Evolutionary conservation across 805 yeast genomes (phyloP).

Genomic region (Kuraishia hungarica): DNA sequence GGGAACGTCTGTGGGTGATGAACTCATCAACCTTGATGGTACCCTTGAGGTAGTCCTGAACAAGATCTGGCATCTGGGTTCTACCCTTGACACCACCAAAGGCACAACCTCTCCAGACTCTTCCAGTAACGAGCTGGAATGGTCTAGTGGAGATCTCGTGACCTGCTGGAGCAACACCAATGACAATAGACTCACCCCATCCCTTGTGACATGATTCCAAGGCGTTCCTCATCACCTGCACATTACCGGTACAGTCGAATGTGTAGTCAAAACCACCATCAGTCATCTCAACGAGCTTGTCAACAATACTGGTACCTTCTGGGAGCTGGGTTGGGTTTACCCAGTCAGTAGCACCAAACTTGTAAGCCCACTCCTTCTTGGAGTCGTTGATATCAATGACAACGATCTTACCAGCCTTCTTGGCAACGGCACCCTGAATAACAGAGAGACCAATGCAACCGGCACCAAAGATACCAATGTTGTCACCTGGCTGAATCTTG

Average conservation of each 20-base stretch:
- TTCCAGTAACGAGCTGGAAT: conserved; percentile 97
- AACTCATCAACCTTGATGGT: conserved; percentile 86
- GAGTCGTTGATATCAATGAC: conserved; percentile 82
- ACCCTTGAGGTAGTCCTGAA: conserved; percentile 77
- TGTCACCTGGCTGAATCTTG: conserved; percentile 82
- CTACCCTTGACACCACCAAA: conserved; percentile 99
- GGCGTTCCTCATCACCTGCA: conserved; percentile 90
- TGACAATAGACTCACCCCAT: conserved; percentile 93
- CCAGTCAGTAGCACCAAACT: conserved; percentile 95
- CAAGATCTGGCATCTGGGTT: conserved; percentile 85
- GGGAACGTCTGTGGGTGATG: conserved; percentile 81
- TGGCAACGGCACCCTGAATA: conserved; percentile 85
- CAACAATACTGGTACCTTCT: conserved; percentile 70
- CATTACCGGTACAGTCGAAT: conserved; percentile 98
- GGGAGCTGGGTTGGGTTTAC: conserved; percentile 75
- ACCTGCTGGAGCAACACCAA: conserved; percentile 99
- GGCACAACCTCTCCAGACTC: conserved; percentile 99
- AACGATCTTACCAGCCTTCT: conserved; percentile 74
- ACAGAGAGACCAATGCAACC: conserved; percentile 97
- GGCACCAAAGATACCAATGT: conserved; percentile 94
- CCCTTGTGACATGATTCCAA: conserved; percentile 98
- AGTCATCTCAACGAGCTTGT: conserved; percentile 76
- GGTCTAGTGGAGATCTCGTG: conserved; percentile 95
- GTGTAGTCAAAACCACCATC: conserved; percentile 97
- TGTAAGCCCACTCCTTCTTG: conserved; percentile 77